A percentile compares a stretch with the other conserved stretches of the same genome.
Evolutionary conservation across 2,329 filamentous ascomycete species (phyloP).

Genomic region (Pestalotiopsis sp.): DNA sequence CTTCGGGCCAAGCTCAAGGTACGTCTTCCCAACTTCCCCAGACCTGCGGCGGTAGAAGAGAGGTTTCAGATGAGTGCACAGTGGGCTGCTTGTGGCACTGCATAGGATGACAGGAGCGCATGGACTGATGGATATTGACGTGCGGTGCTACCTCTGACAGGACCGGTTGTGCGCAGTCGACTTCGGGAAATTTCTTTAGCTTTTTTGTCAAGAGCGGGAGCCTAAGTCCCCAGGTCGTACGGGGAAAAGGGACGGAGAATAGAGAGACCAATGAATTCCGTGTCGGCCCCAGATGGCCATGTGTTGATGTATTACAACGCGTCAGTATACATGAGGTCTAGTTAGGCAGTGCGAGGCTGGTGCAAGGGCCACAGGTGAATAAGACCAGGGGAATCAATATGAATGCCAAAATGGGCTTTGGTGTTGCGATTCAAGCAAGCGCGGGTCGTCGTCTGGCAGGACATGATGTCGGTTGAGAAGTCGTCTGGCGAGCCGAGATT

Average conservation of each 20-base stretch:
- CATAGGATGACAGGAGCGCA: slow-evolving; percentile 34
- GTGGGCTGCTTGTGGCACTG: slow-evolving; percentile 31
- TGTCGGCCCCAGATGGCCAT: slow-evolving; percentile 27
- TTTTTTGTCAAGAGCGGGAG: slow-evolving; percentile 31
- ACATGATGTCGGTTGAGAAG: no score
- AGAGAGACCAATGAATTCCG: slow-evolving; percentile 26
- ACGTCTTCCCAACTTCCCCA: slow-evolving; percentile 17
- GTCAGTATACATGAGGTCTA: background rate
- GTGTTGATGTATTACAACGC: slow-evolving; percentile 31
- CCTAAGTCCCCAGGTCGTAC: slow-evolving; percentile 30
- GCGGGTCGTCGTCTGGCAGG: no score
- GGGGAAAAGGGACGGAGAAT: slow-evolving; percentile 31
- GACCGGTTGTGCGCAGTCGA: slow-evolving; percentile 37
- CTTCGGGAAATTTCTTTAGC: slow-evolving; percentile 35
- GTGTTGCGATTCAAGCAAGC: no score
- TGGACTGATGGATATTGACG: slow-evolving; percentile 17
- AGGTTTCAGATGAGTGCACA: slow-evolving; percentile 36
- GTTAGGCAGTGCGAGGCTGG: background rate
- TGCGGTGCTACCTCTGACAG: slow-evolving; percentile 28
- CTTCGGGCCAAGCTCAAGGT: slow-evolving; percentile 20
- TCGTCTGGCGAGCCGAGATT: no score
- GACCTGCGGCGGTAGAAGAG: slow-evolving; percentile 22
- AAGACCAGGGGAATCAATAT: no score
- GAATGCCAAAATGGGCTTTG: no score
- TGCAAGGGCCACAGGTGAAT: background rate